phyloP scores from a whole-genome alignment of 148 eudicot genomes.

The Vaccinium vitisidaea region DNA sequence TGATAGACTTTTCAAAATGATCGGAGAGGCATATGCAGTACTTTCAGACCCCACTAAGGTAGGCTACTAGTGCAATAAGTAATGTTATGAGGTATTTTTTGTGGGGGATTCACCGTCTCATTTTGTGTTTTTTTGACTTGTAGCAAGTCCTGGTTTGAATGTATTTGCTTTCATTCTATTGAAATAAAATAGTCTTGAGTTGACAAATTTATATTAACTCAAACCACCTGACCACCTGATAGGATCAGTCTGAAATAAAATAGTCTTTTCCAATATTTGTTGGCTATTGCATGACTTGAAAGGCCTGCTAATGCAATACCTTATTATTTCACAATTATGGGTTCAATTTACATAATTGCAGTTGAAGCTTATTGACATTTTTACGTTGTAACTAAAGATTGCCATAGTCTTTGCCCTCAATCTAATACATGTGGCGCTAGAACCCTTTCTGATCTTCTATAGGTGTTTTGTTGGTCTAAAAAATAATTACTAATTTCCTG shows the following conservation, averaged over 20 bases:
- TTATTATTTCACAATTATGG: neutral
- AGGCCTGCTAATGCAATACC: neutral
- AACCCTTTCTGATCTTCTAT: neutral
- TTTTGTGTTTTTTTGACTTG: neutral
- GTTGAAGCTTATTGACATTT: neutral
- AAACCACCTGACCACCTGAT: neutral
- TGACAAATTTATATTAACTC: neutral
- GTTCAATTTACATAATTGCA: neutral
- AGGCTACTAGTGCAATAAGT: neutral
- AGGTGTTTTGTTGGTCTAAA: neutral
- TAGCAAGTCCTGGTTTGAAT: neutral
- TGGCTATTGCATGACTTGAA: neutral
- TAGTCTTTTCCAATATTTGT: neutral
- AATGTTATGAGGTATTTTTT: neutral
- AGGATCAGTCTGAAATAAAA: neutral
- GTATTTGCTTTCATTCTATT: conserved; percentile 5
- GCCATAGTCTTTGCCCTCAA: neutral
- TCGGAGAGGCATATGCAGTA: conserved; percentile 92
- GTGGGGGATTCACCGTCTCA: too few relatives aligned
- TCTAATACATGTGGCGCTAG: neutral
- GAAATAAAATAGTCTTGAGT: neutral
- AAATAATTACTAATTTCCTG: neutral
- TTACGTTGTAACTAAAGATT: neutral
- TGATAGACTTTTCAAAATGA: conserved; percentile 80
- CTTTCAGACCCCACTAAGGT: conserved; percentile 92